Evolutionary conservation across 768 basidiomycete species (phyloP).

Genomic region (Russula abietina): DNA sequence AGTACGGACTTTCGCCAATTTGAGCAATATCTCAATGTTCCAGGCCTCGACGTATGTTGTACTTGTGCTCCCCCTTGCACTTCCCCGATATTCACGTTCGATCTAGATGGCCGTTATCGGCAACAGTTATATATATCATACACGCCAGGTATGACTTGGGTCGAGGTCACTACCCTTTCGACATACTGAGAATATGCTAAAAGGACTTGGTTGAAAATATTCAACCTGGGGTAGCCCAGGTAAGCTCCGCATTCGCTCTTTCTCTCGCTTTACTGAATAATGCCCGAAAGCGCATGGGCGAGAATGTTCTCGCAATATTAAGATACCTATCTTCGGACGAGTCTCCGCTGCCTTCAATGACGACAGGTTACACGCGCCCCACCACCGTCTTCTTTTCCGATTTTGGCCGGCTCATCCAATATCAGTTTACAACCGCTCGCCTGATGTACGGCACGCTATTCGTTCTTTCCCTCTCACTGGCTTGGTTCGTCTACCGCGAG

Average conservation of each 20-base stretch:
- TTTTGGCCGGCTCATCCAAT: conserved; percentile 62
- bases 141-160: conserved; percentile 57
- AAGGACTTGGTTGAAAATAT: conserved; percentile 82
- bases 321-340: conserved; percentile 61
- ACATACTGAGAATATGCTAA: conserved; percentile 5
- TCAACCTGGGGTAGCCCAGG: conserved; percentile 67
- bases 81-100: conserved; percentile 1
- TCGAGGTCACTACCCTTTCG: not conserved
- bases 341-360: conserved; percentile 65
- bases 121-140: conserved; percentile 92
- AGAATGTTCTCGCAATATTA: conserved; percentile 77
- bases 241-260: conserved; percentile 19
- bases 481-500: conserved; percentile 36
- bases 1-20: conserved; percentile 97
- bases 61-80: not conserved
- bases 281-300: conserved; percentile 71
- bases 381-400: conserved; percentile 74
- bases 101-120: conserved; percentile 82
- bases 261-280: not conserved
- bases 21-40: conserved; percentile 80
- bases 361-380: conserved; percentile 44
- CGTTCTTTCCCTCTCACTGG: conserved; percentile 40
- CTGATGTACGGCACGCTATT: conserved; percentile 53
- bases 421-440: conserved; percentile 67
- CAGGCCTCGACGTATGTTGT: conserved; percentile 75